Conservation (phyloP, 139 green algal genomes). For the Marvania coccoides region DNA sequence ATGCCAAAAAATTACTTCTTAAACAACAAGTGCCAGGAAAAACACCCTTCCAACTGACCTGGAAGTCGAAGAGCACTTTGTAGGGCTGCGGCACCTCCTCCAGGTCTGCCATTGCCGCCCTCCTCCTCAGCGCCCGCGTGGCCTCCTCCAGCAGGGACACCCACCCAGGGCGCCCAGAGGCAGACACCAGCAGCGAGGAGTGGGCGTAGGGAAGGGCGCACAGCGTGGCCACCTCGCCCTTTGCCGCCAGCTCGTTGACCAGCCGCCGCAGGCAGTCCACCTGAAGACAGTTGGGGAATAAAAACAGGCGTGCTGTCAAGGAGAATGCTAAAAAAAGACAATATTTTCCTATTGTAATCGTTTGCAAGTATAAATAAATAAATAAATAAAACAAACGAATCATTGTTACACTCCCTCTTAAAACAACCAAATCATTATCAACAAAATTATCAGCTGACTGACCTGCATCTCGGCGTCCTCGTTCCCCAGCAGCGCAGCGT, state of each 20-base stretch:
- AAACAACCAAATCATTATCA: too few relatives aligned
- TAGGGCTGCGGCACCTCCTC: conserved; percentile 13
- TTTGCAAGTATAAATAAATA: too few relatives aligned
- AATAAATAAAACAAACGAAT: too few relatives aligned
- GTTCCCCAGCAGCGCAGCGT: conserved; percentile 23
- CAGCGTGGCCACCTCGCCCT: conserved; percentile 8
- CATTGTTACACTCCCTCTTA: too few relatives aligned
- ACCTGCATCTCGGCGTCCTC: conserved; percentile 14
- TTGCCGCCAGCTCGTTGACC: conserved; percentile 5
- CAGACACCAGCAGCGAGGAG: not conserved
- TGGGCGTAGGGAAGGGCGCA: conserved; percentile 20
- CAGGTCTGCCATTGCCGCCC: conserved; percentile 12
- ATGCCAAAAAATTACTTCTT: too few relatives aligned
- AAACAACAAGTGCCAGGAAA: too few relatives aligned
- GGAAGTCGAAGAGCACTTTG: conserved; percentile 32
- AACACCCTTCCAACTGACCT: too few relatives aligned
- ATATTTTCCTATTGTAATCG: too few relatives aligned
- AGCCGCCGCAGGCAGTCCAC: conserved; percentile 31
- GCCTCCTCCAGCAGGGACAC: conserved; percentile 27
- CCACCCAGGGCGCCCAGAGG: not conserved
- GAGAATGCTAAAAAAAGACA: too few relatives aligned
- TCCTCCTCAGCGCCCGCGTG: conserved; percentile 1
- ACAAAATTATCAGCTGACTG: too few relatives aligned
- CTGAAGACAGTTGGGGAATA: too few relatives aligned
- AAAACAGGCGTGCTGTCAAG: too few relatives aligned